Conservation (phyloP, 306 rosid species). For the Lathyrus oleraceus region DNA sequence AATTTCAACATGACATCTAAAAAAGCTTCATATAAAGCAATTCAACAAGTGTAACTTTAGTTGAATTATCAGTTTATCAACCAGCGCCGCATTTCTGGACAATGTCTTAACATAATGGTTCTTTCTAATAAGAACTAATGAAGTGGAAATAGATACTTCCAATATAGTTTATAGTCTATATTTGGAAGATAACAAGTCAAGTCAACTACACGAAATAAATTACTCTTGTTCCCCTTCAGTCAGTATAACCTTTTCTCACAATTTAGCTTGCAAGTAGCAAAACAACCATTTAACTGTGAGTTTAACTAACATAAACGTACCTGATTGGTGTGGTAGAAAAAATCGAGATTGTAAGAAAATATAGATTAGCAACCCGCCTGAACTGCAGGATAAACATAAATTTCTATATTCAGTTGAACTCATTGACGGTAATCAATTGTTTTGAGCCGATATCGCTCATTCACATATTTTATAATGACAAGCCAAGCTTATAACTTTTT, state of each 20-base stretch:
- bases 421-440: background rate
- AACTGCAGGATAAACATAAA: constrained; percentile 61
- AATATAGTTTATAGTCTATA: background rate
- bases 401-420: constrained; percentile 29
- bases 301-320: constrained; percentile 35
- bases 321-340: constrained; percentile 87
- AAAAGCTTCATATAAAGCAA: constrained; percentile 2
- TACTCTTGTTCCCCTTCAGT: constrained; percentile 7
- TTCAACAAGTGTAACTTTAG: background rate
- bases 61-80: background rate
- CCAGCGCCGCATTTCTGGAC: background rate
- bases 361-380: constrained; percentile 91
- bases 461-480: constrained; percentile 4
- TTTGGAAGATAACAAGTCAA: constrained; percentile 4
- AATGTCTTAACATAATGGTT: constrained; percentile 24
- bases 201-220: constrained; percentile 19
- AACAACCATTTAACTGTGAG: constrained; percentile 9
- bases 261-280: constrained; percentile 17
- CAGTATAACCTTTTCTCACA: constrained; percentile 1
- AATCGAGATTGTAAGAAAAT: constrained; percentile 80
- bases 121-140: background rate
- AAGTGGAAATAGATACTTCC: constrained; percentile 1
- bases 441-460: constrained; percentile 8
- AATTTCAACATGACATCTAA: constrained; percentile 20
- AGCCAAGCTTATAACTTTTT: background rate